A percentile compares a stretch with the other conserved stretches of the same genome.
phyloP scores from a whole-genome alignment of 2,329 filamentous ascomycete species.

The Calonectria pseudoreteaudii region DNA sequence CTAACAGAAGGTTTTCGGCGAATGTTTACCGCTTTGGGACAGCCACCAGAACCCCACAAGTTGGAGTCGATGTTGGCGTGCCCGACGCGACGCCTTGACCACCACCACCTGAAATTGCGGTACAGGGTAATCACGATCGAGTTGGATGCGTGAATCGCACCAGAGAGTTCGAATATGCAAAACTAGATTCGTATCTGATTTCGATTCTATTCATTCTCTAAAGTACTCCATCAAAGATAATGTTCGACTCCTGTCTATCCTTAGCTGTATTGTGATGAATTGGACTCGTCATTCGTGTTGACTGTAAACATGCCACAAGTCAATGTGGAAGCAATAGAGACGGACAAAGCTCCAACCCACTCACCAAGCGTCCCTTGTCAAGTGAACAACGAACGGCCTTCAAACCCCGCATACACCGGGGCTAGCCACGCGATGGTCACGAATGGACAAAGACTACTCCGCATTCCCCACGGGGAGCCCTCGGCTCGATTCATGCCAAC shows the following conservation, averaged over 20 bases:
- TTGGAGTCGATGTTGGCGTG: neutral
- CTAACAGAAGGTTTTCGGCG: neutral
- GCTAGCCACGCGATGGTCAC: neutral
- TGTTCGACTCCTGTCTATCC: accelerated
- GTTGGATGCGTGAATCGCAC: too few species aligned
- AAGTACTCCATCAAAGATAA: neutral
- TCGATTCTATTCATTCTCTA: neutral
- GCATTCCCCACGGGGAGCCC: neutral
- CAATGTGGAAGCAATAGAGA: too few species aligned
- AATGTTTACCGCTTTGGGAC: slow-evolving; percentile 2
- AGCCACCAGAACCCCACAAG: neutral
- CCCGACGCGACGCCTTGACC: neutral
- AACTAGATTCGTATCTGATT: too few species aligned
- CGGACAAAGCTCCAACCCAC: too few species aligned
- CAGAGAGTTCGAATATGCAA: neutral
- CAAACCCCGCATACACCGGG: too few species aligned
- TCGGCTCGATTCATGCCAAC: neutral
- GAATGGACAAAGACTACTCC: neutral
- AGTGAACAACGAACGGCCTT: too few species aligned
- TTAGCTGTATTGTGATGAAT: neutral
- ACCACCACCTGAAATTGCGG: too few species aligned
- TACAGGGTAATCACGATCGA: neutral
- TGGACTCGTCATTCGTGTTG: too few species aligned
- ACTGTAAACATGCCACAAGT: too few species aligned
- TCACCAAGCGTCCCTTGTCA: neutral